Evolutionary conservation across 2,329 filamentous ascomycete genomes (phyloP).

Genomic region (Akanthomyces lecanii): DNA sequence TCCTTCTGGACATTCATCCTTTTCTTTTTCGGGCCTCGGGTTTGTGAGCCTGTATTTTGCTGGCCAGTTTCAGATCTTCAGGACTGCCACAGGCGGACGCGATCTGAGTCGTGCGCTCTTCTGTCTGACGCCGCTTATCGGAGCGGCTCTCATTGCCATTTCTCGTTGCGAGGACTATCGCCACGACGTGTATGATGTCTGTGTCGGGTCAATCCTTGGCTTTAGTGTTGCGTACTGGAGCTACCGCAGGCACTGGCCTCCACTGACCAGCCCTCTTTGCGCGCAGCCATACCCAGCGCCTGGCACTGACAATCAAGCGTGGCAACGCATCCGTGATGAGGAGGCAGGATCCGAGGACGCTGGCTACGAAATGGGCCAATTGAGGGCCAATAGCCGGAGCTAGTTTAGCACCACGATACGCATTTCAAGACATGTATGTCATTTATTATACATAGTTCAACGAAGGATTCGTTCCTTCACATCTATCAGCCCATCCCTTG

Average conservation of each 20-base stretch:
- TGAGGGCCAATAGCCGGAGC: background rate
- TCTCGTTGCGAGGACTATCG: slow-evolving; percentile 66
- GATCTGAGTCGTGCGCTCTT: slow-evolving; percentile 55
- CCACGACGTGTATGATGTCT: slow-evolving; percentile 68
- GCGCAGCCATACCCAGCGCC: slow-evolving; percentile 54
- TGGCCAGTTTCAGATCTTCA: slow-evolving; percentile 60
- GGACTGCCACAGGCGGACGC: slow-evolving; percentile 38
- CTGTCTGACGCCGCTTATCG: slow-evolving; percentile 55
- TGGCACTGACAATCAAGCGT: slow-evolving; percentile 31
- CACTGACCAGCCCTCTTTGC: slow-evolving; percentile 47
- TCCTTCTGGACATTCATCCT: slow-evolving; percentile 74
- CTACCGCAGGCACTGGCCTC: slow-evolving; percentile 61
- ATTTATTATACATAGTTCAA: slow-evolving; percentile 18
- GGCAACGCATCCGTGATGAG: slow-evolving; percentile 49
- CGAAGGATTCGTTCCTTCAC: background rate
- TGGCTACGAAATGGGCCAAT: slow-evolving; percentile 33
- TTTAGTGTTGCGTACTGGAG: slow-evolving; percentile 60
- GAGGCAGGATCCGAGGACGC: slow-evolving; percentile 45
- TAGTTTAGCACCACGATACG: background rate
- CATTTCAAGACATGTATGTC: slow-evolving; percentile 1
- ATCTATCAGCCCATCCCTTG: slow-evolving; percentile 15
- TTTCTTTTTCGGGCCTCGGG: slow-evolving; percentile 73
- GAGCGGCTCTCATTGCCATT: slow-evolving; percentile 64
- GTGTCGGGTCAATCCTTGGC: slow-evolving; percentile 56
- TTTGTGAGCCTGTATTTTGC: slow-evolving; percentile 68